Evolutionary conservation across 495 filamentous ascomycete species (phyloP), one percentile per base, ranked within the genome.

Genomic region (Penicillium chermesinum): DNA sequence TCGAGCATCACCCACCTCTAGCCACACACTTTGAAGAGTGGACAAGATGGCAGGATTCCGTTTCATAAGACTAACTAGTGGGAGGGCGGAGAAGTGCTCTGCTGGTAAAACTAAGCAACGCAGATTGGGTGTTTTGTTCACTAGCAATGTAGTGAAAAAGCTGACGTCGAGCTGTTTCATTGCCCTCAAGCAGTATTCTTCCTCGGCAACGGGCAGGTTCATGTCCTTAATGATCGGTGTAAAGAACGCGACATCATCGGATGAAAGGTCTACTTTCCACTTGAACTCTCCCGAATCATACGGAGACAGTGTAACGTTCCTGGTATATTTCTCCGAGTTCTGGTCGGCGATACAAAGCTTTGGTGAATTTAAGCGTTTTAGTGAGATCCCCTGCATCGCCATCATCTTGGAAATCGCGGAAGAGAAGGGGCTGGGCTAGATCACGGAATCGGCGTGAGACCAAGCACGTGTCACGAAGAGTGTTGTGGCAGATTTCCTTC

Each of bases 351-450:
- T 44, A 57, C 14, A 66, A 21, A 15, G 49, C 18, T 33, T 32
- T 52, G 22, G 47, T 48, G 32, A 63, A 59, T 4, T 16, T 10
- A 17, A 56, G 25, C 0, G 54, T 48, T 10, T 35, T 35, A 2
- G 2, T 12, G 9, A 39, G 19, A 35, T 44, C 39, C 3, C 38
- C 39, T 14, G 10, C 9, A 13, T 34, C 14, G 30, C 39, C 50
- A 30, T 50, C 44, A 21, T 62, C 48, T 7, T 15, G 21, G 21
- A 56, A 48, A 7, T 57, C 22, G 0, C 34, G 43, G 25, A 58
- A 61, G 17, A 66, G 39, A 14, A 63, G 43, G 34, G 63, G 60
- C 34, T 66, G 60, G 1, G 53, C 60, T 7, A 63, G 17, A 3
- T 55, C 53, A 7, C 57, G 52, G 8, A 58, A 57, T 19, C 17